Evolutionary conservation across 495 filamentous ascomycete species (phyloP).

Genomic region (Penicillium paxilli): DNA sequence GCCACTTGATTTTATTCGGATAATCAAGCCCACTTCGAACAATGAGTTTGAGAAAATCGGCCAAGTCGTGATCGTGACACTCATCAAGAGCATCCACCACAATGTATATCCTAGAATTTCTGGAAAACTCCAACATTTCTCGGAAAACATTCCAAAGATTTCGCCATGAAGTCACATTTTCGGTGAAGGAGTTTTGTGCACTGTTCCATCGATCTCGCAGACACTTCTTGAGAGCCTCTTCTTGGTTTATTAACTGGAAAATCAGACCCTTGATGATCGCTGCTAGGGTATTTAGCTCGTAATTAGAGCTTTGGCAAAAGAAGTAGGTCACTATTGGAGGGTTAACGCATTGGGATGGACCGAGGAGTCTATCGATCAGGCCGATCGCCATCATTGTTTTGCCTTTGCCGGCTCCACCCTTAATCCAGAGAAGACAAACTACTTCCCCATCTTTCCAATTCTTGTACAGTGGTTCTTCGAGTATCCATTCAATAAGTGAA

Average conservation of each 20-base stretch:
- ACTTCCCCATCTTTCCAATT: background rate
- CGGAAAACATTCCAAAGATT: slow-evolving; percentile 27
- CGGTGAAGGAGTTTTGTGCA: background rate
- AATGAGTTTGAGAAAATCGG: slow-evolving; percentile 34
- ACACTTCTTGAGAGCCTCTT: slow-evolving; percentile 21
- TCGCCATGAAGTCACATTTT: slow-evolving; percentile 2
- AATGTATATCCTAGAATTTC: slow-evolving; percentile 5
- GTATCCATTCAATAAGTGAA: background rate
- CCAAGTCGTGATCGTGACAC: slow-evolving; percentile 20
- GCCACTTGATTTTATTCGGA: slow-evolving; percentile 22
- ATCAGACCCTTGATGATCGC: slow-evolving; percentile 41
- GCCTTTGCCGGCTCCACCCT: slow-evolving; percentile 46
- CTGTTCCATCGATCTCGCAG: slow-evolving; percentile 19
- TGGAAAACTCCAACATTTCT: slow-evolving; percentile 19
- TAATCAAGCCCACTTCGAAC: slow-evolving; percentile 11
- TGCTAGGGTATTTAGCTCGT: slow-evolving; percentile 35
- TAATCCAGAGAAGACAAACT: slow-evolving; percentile 46
- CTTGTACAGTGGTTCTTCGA: background rate
- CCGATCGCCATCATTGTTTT: slow-evolving; percentile 50
- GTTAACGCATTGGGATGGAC: background rate
- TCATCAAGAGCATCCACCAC: slow-evolving; percentile 21
- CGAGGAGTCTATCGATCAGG: slow-evolving; percentile 29
- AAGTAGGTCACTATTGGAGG: slow-evolving; percentile 38
- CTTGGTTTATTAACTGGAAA: slow-evolving; percentile 29
- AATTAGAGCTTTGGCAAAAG: slow-evolving; percentile 46